A percentile compares a stretch with the other conserved stretches of the same genome.
phyloP scores from a whole-genome alignment of 2,329 filamentous ascomycete genomes.

The Drechslerella dactyloides region DNA sequence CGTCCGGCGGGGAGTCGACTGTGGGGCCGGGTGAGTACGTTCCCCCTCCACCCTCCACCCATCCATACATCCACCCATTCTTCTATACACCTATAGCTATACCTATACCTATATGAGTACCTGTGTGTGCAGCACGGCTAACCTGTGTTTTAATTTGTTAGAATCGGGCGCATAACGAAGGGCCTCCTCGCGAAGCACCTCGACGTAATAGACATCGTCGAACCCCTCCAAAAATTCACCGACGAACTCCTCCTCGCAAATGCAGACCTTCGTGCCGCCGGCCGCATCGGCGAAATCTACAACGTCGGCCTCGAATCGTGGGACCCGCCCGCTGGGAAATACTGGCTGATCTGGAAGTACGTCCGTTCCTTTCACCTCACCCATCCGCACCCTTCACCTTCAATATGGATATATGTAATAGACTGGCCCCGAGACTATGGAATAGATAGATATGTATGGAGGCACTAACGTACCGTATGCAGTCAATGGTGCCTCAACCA shows the following conservation, averaged over 20 bases:
- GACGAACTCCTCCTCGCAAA: constrained; percentile 62
- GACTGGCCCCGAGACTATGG: no score
- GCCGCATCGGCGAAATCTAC: constrained; percentile 69
- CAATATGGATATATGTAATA: constrained; percentile 4
- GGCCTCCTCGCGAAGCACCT: constrained; percentile 70
- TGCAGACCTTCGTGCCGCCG: constrained; percentile 55
- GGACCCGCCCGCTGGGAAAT: constrained; percentile 64
- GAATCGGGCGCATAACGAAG: constrained; percentile 82
- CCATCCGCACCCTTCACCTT: background rate
- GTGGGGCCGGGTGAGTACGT: constrained; percentile 58
- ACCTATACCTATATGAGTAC: background rate
- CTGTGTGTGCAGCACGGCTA: background rate
- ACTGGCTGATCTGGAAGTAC: constrained; percentile 70
- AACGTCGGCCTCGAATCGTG: constrained; percentile 78
- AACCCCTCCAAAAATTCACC: constrained; percentile 84
- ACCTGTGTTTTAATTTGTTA: constrained; percentile 54
- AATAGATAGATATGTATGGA: background rate
- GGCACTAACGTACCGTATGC: constrained; percentile 60
- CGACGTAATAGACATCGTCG: constrained; percentile 78
- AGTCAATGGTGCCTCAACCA: constrained; percentile 86
- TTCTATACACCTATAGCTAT: background rate
- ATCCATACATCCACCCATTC: background rate
- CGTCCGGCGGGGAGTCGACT: constrained; percentile 56
- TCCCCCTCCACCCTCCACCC: background rate
- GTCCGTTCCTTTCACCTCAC: constrained; percentile 5